Evolutionary conservation across 495 filamentous ascomycete genomes (phyloP).

Genomic region (Aspergillus homomorphus): DNA sequence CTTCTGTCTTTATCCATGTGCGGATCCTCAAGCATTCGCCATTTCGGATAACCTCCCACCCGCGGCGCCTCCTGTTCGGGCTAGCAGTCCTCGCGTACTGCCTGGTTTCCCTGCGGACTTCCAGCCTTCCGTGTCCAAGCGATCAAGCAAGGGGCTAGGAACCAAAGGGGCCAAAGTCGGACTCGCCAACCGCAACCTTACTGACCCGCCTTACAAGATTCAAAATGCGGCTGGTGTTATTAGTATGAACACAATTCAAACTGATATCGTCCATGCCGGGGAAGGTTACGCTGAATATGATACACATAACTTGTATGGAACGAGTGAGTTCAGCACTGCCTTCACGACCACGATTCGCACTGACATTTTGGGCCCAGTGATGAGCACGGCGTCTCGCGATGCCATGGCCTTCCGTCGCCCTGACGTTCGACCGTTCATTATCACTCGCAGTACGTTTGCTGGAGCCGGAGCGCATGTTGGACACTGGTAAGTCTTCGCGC

Average conservation of each 20-base stretch:
- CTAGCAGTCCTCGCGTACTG: conserved; percentile 54
- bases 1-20: conserved; percentile 74
- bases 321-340: conserved; percentile 42
- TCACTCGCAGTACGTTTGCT: conserved; percentile 81
- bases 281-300: conserved; percentile 71
- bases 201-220: conserved; percentile 73
- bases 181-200: conserved; percentile 60
- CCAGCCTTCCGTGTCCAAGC: conserved; percentile 49
- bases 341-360: background rate
- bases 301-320: conserved; percentile 82
- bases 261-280: conserved; percentile 67
- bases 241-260: conserved; percentile 70
- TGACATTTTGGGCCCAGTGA: conserved; percentile 54
- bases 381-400: conserved; percentile 62
- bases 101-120: conserved; percentile 71
- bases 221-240: conserved; percentile 68
- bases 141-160: conserved; percentile 9
- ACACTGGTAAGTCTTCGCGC: conserved; percentile 57
- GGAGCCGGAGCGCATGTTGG: conserved; percentile 76
- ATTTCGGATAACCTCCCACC: conserved; percentile 61
- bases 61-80: conserved; percentile 58
- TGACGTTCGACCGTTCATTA: conserved; percentile 65
- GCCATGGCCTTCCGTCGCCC: conserved; percentile 73
- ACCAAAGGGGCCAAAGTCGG: conserved; percentile 42
- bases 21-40: conserved; percentile 53